Base-by-base conservation (phyloP, 768 basidiomycete species). In the Ramaria sp. region DNA sequence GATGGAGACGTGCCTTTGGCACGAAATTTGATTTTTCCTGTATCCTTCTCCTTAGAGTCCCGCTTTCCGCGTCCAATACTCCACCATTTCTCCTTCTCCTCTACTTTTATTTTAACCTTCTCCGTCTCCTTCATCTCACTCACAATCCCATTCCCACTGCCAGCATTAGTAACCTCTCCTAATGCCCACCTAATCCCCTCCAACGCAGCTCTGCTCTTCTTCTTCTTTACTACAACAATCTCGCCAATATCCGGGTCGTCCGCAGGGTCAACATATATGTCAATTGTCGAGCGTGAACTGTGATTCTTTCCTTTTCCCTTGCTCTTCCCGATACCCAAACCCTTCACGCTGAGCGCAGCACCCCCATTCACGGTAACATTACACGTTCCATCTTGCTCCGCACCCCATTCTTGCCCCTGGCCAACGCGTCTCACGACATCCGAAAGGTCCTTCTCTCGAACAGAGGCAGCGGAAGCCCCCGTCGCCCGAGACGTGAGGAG, bases 181-280 rank as follows among this genome's bases (percentile, higher is more conserved):
- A 71, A 62, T 3, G 68, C 84, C 65, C 74, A 77, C 43, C 67
- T 77, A 69, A 67, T 61, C 43, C 76, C 79, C 60, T 83, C 76
- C 56, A 89, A 63, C 1, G 67, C 81, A 0, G 72, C 71, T 0
- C 87, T 69, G 0, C 78, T 79, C 60, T 84, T 86, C 71, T 81
- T 81, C 76, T 85, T 87, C 75, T 83, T 85, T 36, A 88, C 79
- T 64, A 88, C 73, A 20, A 85, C 63, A 18, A 88, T 78, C 59
- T 87, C 84, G 5, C 77, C 82, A 34, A 82, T 70, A 20, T 85
- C 84, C 0, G 79, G 77, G 60, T 85, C 83, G 22, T 75, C 69
- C 0, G 73, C 67, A 1, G 81, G 78, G 58, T 88, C 86, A 8
- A 88, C 82, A 56, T 72, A 75, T 44, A 88, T 85, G 59, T 88